These are phyloP conservation scores for Trichosporon sp. DNA, from an alignment of 1,284 basidiomycete genomes.

Conservation along the genomic window DNA sequence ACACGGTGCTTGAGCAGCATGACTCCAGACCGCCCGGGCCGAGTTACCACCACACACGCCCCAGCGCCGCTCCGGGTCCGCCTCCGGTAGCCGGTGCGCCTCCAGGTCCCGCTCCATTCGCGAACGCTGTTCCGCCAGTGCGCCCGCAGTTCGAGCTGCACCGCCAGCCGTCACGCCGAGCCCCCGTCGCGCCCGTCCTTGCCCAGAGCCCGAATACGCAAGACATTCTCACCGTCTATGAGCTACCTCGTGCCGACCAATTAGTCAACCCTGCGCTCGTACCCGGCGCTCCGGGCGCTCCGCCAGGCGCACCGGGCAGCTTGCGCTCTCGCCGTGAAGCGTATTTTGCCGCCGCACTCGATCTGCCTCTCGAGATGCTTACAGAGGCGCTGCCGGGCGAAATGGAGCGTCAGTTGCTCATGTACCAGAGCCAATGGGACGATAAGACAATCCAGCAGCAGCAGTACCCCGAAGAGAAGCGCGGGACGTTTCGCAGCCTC, in stretches of 20 bases:
- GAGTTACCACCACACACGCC: background rate
- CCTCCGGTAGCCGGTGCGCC: background rate
- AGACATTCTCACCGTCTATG: background rate
- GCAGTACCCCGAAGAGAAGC: background rate
- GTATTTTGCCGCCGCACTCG: constrained; percentile 30
- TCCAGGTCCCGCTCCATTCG: background rate
- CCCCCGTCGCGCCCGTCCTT: constrained; percentile 2
- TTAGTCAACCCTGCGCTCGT: background rate
- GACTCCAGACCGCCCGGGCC: background rate
- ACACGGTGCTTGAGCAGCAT: background rate
- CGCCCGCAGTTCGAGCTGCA: background rate
- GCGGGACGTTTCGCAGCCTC: background rate
- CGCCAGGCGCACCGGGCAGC: background rate
- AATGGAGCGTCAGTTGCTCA: background rate
- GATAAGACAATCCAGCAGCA: background rate
- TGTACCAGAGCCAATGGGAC: background rate
- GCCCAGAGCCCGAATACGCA: constrained; percentile 1
- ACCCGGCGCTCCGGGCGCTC: background rate
- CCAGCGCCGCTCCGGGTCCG: background rate
- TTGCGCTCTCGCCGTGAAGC: constrained; percentile 29
- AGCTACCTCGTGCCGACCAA: constrained; percentile 6
- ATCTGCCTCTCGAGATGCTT: constrained; percentile 37
- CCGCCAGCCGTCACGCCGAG: background rate
- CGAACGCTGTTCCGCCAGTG: background rate
- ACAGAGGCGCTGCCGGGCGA: constrained; percentile 9